Base-by-base conservation (phyloP, 257 asterid species). In the Lycium barbarum region DNA sequence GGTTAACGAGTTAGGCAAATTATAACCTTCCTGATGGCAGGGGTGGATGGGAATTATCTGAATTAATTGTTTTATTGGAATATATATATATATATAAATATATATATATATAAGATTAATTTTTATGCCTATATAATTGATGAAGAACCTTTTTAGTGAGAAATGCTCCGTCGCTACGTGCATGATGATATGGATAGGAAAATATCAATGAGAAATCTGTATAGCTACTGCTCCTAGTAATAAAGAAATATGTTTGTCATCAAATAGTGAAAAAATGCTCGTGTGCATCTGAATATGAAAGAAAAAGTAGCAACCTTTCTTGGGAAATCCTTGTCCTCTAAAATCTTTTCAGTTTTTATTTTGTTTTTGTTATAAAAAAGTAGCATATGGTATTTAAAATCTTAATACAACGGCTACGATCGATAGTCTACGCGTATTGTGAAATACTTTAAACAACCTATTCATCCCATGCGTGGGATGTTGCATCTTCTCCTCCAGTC, bases 221-320 rank as follows among this genome's bases (percentile, higher is more conserved):
- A 36, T 7, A 67, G 3, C 1, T 36, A 40, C 33, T 40, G 8
- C 5, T 36, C 20, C 20, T 66, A 0, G 40, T 35, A 35, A 35
- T 66, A 2, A 33, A 33, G 47, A 35, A n/a, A 35, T 66, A 26
- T 66, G 47, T 35, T 67, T 14, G n/a, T 7, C 49, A 67, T 67
- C 55, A 49, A 49, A 49, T 2, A 49, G 12, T 5, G 72, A 67
- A 67, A 33, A 13, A 12, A 67, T 67, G 49, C 20, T 12, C 73
- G 73, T 66, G 73, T 66, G 73, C 73, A 66, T n/a, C 73, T 66
- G 73, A 66, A 33, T 66, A 13, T 66, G 45, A 66, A 66, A 35
- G 47, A 35, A 35, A 13, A 33, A 35, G 47, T 13, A 35, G 20
- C 73, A 4, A 33, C 3, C 47, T 2, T 66, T 35, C 20, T 33